Evolutionary conservation across 108 stramenopile species (phyloP), one percentile per base, ranked within the genome.

Genomic region (Chaetoceros tenuissimus): DNA sequence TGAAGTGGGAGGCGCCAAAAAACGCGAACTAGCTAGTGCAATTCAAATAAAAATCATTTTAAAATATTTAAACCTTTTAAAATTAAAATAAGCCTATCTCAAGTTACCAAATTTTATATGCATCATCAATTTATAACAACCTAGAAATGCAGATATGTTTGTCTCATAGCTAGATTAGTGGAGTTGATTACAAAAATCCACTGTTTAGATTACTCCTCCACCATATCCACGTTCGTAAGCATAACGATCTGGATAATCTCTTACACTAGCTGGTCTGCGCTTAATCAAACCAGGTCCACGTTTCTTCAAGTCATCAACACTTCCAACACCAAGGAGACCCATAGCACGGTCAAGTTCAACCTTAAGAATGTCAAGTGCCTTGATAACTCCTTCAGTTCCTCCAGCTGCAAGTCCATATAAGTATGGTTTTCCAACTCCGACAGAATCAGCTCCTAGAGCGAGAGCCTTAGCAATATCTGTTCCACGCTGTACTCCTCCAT

Each of bases 401-500:
- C 92, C 92, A 47, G 88, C 92, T 30, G 96, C 94, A 48, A 98
- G 81, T 60, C 96, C 97, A 72, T 92, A 98, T 0, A 98, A 75
- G 60, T 96, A 94, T 29, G 97, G 94, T 43, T 96, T 95, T 20
- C 97, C 97, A 46, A 97, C 87, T 49, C 95, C 95, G 3, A 98
- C 97, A 23, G 94, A 71, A 64, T 92, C 89, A 10, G 95, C 95
- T 21, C 97, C 97, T 27, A 97, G 74, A 1, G 97, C 97, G 18
- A 97, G 64, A 2, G 95, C 96, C 77, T 96, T 96, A 60, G 89
- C 84, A 66, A 94, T 96, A 69, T 98, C 97, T 18, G 95, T 95
- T 28, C 97, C 97, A 55, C 96, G 89, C 69, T 89, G 88, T n/a
- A 98, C 86, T 63, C 97, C 97, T 46, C 97, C 96, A 66, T 98